Conservation (phyloP, 805 yeast genomes). For the Cyberlindnera samutprakarnensis region DNA sequence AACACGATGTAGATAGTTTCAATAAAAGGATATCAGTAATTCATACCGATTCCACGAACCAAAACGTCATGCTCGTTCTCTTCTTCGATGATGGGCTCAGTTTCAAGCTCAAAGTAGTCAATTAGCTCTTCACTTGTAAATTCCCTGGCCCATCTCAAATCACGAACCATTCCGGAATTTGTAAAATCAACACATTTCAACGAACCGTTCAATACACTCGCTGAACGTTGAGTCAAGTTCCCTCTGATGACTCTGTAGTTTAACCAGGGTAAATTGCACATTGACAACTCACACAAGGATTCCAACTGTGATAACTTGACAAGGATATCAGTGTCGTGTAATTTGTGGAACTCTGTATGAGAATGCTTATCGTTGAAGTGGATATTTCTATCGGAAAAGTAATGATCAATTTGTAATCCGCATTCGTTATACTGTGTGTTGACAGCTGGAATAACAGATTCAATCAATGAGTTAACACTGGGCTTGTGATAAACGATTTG, state of each 20-base stretch:
- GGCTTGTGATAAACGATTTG: conserved; percentile 27
- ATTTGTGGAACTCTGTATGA: conserved; percentile 10
- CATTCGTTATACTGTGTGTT: not conserved
- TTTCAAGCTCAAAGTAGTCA: conserved; percentile 12
- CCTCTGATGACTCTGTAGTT: conserved; percentile 31
- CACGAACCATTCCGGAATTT: conserved; percentile 42
- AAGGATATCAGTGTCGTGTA: conserved; percentile 19
- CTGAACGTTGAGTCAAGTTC: conserved; percentile 19
- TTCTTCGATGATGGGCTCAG: conserved; percentile 8
- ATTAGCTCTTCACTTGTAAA: conserved; percentile 10
- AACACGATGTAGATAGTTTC: too few species aligned
- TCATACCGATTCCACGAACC: conserved; percentile 19
- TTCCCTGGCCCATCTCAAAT: conserved; percentile 36
- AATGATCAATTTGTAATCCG: too few species aligned
- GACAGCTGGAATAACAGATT: conserved; percentile 9
- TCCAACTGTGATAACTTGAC: conserved; percentile 26
- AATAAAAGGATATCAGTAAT: conserved; percentile 17
- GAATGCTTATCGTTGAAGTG: conserved; percentile 18
- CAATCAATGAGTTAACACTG: conserved; percentile 16
- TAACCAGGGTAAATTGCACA: conserved; percentile 42
- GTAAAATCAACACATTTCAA: conserved; percentile 30
- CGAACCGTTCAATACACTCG: conserved; percentile 9
- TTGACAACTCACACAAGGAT: conserved; percentile 25
- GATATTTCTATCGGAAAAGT: conserved; percentile 18
- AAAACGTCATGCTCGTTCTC: conserved; percentile 2